Base-by-base conservation (phyloP, 1,139 yeast genomes). In the Blastobotrys indianensis region DNA sequence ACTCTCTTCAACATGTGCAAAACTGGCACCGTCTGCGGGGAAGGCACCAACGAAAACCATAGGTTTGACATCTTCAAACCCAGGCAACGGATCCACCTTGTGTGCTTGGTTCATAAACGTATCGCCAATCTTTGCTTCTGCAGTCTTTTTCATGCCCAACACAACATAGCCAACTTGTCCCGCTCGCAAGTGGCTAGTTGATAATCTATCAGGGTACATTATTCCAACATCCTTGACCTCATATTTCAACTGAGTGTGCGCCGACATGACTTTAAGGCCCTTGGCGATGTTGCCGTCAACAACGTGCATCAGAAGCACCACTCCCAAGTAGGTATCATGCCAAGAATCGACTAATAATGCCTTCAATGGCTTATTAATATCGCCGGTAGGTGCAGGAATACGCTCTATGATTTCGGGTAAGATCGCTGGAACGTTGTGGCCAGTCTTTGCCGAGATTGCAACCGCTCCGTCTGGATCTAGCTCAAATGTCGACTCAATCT, bases 1-100 rank as follows among this genome's bases (percentile, higher is more conserved):
- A 62, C 88, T 85, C 57, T 92, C 97, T 59, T 92, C 95, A 72
- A 92, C 74, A 34, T 79, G 83, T 51, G 85, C 85, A 63, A 90
- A 92, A 57, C 90, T 96, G 1, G 84, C 77, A 3, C 96, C 96
- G 61, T 90, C 96, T 0, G 96, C 94, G 0, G 98, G 98, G 58
- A 88, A 92, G 0, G 98, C 98, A 7, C 98, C 98, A 38, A 92
- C 94, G 64, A 90, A 92, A 5, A 92, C 97, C 97, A 92, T 92
- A 1, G 98, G 97, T 63, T 92, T 90, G 1, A 94, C 90, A 57
- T 87, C 97, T 64, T 90, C 97, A 64, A 92, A 92, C 0, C 97
- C 97, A 0, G 95, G 96, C 28, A 92, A 70, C 1, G 96, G 82
- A 49, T 80, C 85, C 1, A 85, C 79, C 45, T 73, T 76, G 28